A percentile compares a stretch with the other conserved stretches of the same genome.
phyloP scores from a whole-genome alignment of 306 rosid species.

The Rubus parviflorus region DNA sequence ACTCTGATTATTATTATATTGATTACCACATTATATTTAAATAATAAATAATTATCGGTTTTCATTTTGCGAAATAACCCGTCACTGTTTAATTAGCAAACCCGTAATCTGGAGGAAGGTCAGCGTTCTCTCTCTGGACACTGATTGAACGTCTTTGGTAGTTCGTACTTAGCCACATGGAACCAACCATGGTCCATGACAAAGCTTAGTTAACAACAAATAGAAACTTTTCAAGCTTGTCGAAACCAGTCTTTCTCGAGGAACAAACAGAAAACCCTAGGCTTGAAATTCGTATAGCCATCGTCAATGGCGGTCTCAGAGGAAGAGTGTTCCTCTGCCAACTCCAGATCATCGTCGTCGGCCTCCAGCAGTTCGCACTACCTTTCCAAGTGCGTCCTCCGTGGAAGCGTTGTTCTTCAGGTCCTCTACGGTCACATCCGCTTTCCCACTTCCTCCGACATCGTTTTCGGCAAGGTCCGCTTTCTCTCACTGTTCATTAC shows the following conservation, averaged over 20 bases:
- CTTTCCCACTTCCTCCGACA: slow-evolving; percentile 65
- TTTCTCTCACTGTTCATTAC: not conserved
- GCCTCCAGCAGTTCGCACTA: slow-evolving; percentile 48
- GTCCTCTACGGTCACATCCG: slow-evolving; percentile 77
- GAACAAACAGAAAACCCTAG: slow-evolving; percentile 9
- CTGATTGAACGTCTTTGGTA: too few relatives aligned
- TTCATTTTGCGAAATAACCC: too few relatives aligned
- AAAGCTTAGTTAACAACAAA: too few relatives aligned
- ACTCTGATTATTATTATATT: not conserved
- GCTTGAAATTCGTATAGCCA: not conserved
- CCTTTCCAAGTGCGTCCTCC: slow-evolving; percentile 84
- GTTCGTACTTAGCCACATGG: too few relatives aligned
- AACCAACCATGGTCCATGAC: too few relatives aligned
- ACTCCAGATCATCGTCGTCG: slow-evolving; percentile 64
- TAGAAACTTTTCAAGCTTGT: too few relatives aligned
- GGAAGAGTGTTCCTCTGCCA: slow-evolving; percentile 86
- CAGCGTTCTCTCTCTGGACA: too few relatives aligned
- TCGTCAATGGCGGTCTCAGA: slow-evolving; percentile 79
- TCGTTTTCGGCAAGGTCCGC: slow-evolving; percentile 77
- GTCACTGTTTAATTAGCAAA: not conserved
- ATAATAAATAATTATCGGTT: too few relatives aligned
- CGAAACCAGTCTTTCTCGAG: too few relatives aligned
- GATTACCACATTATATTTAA: too few relatives aligned
- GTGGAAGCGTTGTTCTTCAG: slow-evolving; percentile 83
- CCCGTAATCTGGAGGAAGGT: too few relatives aligned